Evolutionary conservation across 2,329 filamentous ascomycete species (phyloP), one percentile per base, ranked within the genome.

Genomic region (Microascus cirrosus): DNA sequence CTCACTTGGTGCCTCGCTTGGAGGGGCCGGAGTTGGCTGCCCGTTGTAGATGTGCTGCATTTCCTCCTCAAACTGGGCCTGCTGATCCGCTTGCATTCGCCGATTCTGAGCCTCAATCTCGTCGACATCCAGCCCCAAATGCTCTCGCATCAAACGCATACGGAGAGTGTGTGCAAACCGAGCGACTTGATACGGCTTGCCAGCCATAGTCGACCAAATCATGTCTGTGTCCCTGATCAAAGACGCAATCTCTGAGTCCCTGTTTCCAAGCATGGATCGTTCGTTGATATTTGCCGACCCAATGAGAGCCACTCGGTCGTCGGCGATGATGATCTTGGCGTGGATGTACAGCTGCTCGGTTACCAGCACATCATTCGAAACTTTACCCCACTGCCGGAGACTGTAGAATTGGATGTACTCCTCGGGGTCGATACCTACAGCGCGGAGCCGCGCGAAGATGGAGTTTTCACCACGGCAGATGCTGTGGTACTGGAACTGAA

Each of bases 241-340:
- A 7, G 92, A 87, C 5, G 93, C 94, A 61, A 89, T 85, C 71
- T 99, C 94, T 0, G 93, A 96, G 70, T 99, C 94, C 65, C 94
- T 84, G 54, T 83, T 87, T 10, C 94, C 94, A 61, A 96, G 72
- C 90, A 97, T 91, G 7, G 93, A 97, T 53, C 94, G 85, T 71
- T 99, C 94, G 66, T 99, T 99, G 77, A 99, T 97, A 69, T 99
- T 99, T 57, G 94, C 94, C 53, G 93, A 97, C 20, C 94, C 94
- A 65, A 99, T 99, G 61, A 99, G 85, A 22, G 87, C 93, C 59
- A 94, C 84, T 36, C 93, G 84, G 67, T 99, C 94, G 70, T 99
- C 94, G 4, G 96, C 93, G 58, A 99, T 82, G 78, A 97, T 97
- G 63, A 88, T 88, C 73, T 99, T 99, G 61, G 94, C 94, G 67